These are phyloP conservation scores for Diaporthe batatas DNA, from an alignment of 2,329 filamentous ascomycete species.

Conservation along the genomic window DNA sequence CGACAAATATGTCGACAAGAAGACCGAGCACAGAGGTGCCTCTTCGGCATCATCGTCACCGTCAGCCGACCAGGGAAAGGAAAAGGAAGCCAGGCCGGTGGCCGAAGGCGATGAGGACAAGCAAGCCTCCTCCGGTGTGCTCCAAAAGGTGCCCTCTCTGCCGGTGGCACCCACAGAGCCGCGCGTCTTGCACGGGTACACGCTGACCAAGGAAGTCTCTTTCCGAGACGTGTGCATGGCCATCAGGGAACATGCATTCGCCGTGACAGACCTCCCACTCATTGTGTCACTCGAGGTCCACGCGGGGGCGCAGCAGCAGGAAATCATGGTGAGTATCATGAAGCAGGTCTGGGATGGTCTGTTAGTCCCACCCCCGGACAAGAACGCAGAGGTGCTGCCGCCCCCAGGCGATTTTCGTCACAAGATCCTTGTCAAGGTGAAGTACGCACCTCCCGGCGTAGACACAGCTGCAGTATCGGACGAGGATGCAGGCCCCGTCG, in stretches of 20 bases:
- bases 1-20: constrained; percentile 52
- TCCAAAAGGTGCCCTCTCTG: constrained; percentile 41
- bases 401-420: constrained; percentile 76
- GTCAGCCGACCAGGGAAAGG: not conserved
- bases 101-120: constrained; percentile 24
- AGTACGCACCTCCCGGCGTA: constrained; percentile 67
- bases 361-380: constrained; percentile 70
- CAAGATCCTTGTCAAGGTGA: constrained; percentile 89
- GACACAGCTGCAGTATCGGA: constrained; percentile 49
- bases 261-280: constrained; percentile 81
- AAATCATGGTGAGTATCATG: constrained; percentile 94
- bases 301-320: constrained; percentile 83
- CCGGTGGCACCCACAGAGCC: constrained; percentile 70
- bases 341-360: constrained; percentile 82
- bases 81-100: not conserved
- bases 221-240: constrained; percentile 89
- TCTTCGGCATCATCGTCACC: constrained; percentile 7
- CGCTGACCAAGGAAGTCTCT: constrained; percentile 87
- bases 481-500: constrained; percentile 51
- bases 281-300: constrained; percentile 96
- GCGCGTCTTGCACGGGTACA: constrained; percentile 88
- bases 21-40: constrained; percentile 43
- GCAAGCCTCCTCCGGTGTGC: constrained; percentile 28
- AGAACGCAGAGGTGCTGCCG: constrained; percentile 67
- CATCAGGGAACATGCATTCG: constrained; percentile 84